A percentile compares a stretch with the other conserved stretches of the same genome.
Evolutionary conservation across 768 basidiomycete genomes (phyloP).

Genomic region (Basidioascus undulatus): DNA sequence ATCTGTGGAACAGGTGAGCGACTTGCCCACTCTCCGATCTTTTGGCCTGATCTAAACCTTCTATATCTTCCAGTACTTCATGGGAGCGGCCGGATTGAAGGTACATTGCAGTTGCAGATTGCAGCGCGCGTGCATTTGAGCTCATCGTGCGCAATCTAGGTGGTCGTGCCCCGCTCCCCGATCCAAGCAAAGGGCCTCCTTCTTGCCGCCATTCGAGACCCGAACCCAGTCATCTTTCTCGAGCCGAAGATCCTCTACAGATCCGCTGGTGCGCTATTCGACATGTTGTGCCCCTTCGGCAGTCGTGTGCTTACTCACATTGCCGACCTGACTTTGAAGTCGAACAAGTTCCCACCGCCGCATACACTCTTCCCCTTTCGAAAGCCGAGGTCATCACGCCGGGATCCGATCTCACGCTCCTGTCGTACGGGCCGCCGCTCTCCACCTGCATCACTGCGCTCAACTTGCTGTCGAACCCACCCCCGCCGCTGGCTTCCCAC

Average conservation of each 20-base stretch:
- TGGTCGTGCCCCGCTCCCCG: constrained; percentile 84
- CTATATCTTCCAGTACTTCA: too few relatives aligned
- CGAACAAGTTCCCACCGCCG: constrained; percentile 77
- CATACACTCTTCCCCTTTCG: constrained; percentile 60
- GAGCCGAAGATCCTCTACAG: constrained; percentile 86
- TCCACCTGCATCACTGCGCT: constrained; percentile 74
- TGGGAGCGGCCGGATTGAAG: constrained; percentile 74
- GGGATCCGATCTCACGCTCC: constrained; percentile 64
- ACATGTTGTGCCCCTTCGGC: background rate
- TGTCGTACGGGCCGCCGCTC: constrained; percentile 82
- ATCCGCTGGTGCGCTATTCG: constrained; percentile 34
- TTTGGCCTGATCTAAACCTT: background rate
- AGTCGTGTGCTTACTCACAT: background rate
- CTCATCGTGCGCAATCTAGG: constrained; percentile 8
- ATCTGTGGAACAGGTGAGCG: constrained; percentile 52
- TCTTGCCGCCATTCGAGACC: constrained; percentile 61
- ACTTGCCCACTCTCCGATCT: background rate
- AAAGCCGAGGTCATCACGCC: constrained; percentile 48
- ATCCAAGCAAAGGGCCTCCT: constrained; percentile 88
- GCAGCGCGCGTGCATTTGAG: background rate
- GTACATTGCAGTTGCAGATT: constrained; percentile 19
- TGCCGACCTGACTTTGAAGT: constrained; percentile 22
- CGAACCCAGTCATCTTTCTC: constrained; percentile 85
- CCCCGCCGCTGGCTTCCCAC: constrained; percentile 33
- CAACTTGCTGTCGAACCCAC: constrained; percentile 42